phyloP scores from a whole-genome alignment of 2,329 filamentous ascomycete species.

The Penicillium sp. region DNA sequence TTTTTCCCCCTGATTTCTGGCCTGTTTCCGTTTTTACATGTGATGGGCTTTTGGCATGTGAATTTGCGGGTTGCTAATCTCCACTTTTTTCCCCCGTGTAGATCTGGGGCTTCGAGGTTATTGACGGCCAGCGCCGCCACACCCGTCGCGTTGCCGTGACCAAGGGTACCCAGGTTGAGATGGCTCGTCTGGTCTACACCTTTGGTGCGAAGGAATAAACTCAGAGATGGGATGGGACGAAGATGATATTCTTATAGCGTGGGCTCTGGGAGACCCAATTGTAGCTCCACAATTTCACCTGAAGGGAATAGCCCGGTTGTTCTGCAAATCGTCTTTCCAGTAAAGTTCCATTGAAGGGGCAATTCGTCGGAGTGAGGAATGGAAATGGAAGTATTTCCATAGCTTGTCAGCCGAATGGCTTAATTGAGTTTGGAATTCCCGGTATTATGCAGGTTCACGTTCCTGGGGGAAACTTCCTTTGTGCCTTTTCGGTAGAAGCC shows the following conservation, averaged over 20 bases:
- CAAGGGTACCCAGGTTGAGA: slow-evolving; percentile 39
- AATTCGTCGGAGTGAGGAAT: background rate
- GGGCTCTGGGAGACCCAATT: background rate
- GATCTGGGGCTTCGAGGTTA: slow-evolving; percentile 51
- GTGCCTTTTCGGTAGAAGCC: no score
- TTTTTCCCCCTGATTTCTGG: background rate
- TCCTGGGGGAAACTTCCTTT: no score
- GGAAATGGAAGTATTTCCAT: background rate
- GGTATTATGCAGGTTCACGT: background rate
- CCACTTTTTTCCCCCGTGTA: slow-evolving; percentile 17
- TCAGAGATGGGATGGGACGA: background rate
- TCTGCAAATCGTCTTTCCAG: background rate
- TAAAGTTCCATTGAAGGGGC: background rate
- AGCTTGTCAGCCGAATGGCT: background rate
- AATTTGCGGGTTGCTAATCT: slow-evolving; percentile 10
- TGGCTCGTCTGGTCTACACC: slow-evolving; percentile 46
- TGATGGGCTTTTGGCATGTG: slow-evolving; percentile 1
- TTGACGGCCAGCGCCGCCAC: slow-evolving; percentile 45
- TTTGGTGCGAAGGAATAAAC: slow-evolving; percentile 24
- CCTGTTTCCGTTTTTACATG: background rate
- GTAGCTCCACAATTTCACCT: background rate
- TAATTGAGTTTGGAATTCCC: background rate
- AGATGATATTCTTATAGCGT: background rate
- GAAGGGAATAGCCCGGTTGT: background rate
- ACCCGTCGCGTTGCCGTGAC: slow-evolving; percentile 46